phyloP scores from a whole-genome alignment of 73 alveolate species.

The Symbiodinium pilosum region DNA sequence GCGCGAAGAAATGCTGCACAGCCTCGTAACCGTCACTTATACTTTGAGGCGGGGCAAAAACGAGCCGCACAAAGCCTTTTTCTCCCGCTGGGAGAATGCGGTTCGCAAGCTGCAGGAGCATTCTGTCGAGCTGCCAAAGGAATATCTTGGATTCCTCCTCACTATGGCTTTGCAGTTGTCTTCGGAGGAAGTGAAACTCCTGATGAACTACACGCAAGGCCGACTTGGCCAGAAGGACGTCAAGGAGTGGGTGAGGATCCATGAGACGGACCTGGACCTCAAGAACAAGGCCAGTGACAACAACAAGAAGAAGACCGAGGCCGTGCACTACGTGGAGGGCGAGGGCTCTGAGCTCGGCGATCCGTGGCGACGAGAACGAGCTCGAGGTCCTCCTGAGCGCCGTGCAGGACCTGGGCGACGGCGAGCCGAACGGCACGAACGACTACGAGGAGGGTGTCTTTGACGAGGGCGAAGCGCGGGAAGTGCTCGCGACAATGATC shows the following conservation, averaged over 20 bases:
- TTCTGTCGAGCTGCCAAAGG: neutral
- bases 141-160: neutral
- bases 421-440: neutral
- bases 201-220: slow-evolving; percentile 21
- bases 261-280: slow-evolving; percentile 15
- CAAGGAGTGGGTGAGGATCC: slow-evolving; percentile 26
- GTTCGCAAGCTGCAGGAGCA: neutral
- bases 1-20: neutral
- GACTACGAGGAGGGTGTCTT: neutral
- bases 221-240: neutral
- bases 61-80: neutral
- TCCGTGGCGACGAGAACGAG: neutral
- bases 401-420: neutral
- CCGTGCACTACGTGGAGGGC: too few species aligned
- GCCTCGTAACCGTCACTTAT: neutral
- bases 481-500: neutral
- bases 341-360: neutral
- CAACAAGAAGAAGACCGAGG: neutral
- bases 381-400: neutral
- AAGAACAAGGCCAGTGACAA: neutral
- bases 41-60: neutral
- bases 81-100: slow-evolving; percentile 1
- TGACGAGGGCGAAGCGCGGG: neutral
- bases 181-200: neutral
- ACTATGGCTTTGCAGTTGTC: slow-evolving; percentile 2